Evolutionary conservation across 257 asterid genomes (phyloP).

Genomic region (Ilex aquifolium): DNA sequence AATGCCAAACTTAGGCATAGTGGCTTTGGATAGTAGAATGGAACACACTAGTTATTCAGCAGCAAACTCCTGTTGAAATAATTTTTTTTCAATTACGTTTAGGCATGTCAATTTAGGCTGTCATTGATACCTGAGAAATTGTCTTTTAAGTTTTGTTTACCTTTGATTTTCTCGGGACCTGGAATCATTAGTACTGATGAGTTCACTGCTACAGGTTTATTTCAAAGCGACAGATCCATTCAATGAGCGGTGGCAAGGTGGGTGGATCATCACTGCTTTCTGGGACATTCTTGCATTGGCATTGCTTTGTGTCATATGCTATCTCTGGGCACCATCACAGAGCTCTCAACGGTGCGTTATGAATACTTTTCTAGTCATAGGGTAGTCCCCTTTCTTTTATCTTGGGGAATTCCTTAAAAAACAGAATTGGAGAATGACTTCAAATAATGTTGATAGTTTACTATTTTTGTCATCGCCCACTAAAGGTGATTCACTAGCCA

Average conservation of each 20-base stretch:
- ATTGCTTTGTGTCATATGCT: slow-evolving; percentile 83
- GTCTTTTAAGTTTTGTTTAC: background rate
- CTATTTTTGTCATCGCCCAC: background rate
- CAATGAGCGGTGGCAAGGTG: slow-evolving; percentile 94
- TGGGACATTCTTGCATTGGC: slow-evolving; percentile 90
- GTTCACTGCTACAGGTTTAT: slow-evolving; percentile 57
- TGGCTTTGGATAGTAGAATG: too few species aligned
- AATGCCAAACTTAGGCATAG: too few species aligned
- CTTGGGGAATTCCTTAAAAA: background rate
- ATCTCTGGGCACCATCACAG: slow-evolving; percentile 97
- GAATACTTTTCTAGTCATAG: background rate
- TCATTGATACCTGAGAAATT: too few species aligned
- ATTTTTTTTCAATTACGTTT: too few species aligned
- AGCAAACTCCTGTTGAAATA: too few species aligned
- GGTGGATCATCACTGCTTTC: slow-evolving; percentile 94
- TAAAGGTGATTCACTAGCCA: background rate
- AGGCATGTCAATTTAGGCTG: too few species aligned
- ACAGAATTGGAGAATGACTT: background rate
- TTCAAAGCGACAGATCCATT: slow-evolving; percentile 97
- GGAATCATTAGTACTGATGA: slow-evolving; percentile 1
- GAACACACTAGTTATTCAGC: too few species aligned
- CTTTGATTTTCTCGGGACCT: background rate
- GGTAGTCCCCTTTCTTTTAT: background rate
- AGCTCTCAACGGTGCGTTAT: slow-evolving; percentile 74
- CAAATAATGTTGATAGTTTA: background rate